These are phyloP conservation scores for Vitis rupestris DNA, from an alignment of 164 flowering plant species.

Conservation along the genomic window DNA sequence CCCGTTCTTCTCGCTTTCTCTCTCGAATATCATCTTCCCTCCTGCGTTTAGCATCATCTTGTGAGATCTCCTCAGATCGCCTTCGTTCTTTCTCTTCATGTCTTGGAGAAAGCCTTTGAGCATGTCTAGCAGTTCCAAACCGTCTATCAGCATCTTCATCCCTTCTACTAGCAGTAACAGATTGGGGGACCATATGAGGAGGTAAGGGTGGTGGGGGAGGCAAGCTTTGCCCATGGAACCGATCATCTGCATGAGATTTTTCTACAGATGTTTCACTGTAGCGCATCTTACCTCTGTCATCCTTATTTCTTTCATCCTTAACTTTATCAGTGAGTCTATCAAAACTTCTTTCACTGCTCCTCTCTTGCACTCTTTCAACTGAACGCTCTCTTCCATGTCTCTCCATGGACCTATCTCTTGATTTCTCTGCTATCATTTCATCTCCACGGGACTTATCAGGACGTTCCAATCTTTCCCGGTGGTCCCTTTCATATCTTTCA, in stretches of 20 bases:
- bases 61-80: constrained; percentile 82
- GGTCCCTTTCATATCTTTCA: constrained; percentile 80
- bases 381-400: constrained; percentile 84
- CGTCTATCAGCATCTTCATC: constrained; percentile 91
- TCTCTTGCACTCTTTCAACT: constrained; percentile 67
- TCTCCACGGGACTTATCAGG: constrained; percentile 66
- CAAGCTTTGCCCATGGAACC: constrained; percentile 78
- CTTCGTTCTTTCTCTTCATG: constrained; percentile 92
- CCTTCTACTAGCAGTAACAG: constrained; percentile 61
- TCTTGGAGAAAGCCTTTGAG: constrained; percentile 86
- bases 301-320: constrained; percentile 74
- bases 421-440: constrained; percentile 49
- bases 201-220: constrained; percentile 99
- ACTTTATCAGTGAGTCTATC: constrained; percentile 51
- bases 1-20: constrained; percentile 91
- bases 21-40: constrained; percentile 92
- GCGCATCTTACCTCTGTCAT: constrained; percentile 62
- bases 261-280: constrained; percentile 55
- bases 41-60: constrained; percentile 83
- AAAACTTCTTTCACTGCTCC: constrained; percentile 53
- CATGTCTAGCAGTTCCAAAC: constrained; percentile 62
- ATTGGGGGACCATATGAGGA: constrained; percentile 79
- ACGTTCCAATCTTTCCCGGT: constrained; percentile 70
- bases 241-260: constrained; percentile 69
- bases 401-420: constrained; percentile 83